These are phyloP conservation scores for Candida hispaniensis DNA, from an alignment of 805 yeast species.

Conservation along the genomic window DNA sequence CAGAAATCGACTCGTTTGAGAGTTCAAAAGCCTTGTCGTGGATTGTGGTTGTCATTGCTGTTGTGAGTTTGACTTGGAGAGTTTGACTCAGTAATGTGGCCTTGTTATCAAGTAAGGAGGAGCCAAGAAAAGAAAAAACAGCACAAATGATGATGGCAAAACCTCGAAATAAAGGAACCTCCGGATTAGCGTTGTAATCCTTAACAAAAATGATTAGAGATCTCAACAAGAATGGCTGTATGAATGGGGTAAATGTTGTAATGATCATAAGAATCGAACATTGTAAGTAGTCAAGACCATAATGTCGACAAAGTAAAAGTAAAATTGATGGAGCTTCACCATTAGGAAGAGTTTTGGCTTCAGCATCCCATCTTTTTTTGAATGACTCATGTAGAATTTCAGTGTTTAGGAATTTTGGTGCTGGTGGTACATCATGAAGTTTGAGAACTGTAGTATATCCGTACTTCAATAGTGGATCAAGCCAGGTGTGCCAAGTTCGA, in stretches of 20 bases:
- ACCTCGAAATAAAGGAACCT: slow-evolving; percentile 56
- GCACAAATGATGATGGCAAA: slow-evolving; percentile 62
- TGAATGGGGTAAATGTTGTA: slow-evolving; percentile 35
- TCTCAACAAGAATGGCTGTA: slow-evolving; percentile 36
- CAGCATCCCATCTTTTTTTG: slow-evolving; percentile 28
- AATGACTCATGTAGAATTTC: slow-evolving; percentile 25
- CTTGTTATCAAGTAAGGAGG: slow-evolving; percentile 67
- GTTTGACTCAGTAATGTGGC: slow-evolving; percentile 66
- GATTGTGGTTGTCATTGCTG: slow-evolving; percentile 50
- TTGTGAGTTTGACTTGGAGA: slow-evolving; percentile 55
- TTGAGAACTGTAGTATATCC: slow-evolving; percentile 5
- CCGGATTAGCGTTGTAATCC: slow-evolving; percentile 33
- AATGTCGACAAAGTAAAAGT: slow-evolving; percentile 28
- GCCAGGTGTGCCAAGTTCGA: slow-evolving; percentile 10
- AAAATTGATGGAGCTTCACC: slow-evolving; percentile 17
- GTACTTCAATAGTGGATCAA: slow-evolving; percentile 1
- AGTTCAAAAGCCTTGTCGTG: slow-evolving; percentile 60
- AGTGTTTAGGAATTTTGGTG: slow-evolving; percentile 26
- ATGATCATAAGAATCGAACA: slow-evolving; percentile 38
- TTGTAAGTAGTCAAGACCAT: slow-evolving; percentile 33
- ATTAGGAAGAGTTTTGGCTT: slow-evolving; percentile 1
- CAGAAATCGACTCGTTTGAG: slow-evolving; percentile 53
- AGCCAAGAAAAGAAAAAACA: slow-evolving; percentile 62
- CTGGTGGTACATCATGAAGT: slow-evolving; percentile 4
- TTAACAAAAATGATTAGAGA: slow-evolving; percentile 38